Conservation (phyloP, 331 rosid species). For the Telfairia occidentalis region DNA sequence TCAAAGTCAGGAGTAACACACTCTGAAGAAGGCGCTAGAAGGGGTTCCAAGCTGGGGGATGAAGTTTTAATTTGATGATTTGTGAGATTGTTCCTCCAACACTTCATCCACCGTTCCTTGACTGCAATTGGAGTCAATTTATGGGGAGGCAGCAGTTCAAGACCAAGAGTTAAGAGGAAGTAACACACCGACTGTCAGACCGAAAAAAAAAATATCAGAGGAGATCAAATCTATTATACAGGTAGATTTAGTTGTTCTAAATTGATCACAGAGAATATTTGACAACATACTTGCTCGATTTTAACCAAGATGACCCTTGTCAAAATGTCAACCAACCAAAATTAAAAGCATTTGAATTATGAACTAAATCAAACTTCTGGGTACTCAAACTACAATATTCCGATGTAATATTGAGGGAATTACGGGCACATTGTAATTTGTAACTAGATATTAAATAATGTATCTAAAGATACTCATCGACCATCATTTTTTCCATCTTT, state of each 20-base stretch:
- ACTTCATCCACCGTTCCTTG: constrained; percentile 48
- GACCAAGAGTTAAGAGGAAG: constrained; percentile 66
- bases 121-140: constrained; percentile 34
- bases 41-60: constrained; percentile 46
- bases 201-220: constrained; percentile 10
- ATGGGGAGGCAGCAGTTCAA: constrained; percentile 58
- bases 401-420: neutral
- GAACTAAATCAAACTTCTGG: neutral
- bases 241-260: neutral
- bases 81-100: constrained; percentile 36
- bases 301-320: neutral
- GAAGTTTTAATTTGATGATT: constrained; percentile 24
- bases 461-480: too few relatives aligned
- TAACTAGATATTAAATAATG: neutral
- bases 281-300: neutral
- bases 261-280: neutral
- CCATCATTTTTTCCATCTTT: too few relatives aligned
- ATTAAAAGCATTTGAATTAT: neutral
- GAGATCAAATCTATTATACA: constrained; percentile 17
- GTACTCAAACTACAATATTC: neutral
- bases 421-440: neutral
- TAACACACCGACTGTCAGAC: constrained; percentile 50
- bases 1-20: constrained; percentile 32
- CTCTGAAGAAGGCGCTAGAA: constrained; percentile 43
- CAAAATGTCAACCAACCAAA: neutral